Conservation (phyloP, 2,329 filamentous ascomycete genomes). For the Reticulascus tulasneorum region DNA sequence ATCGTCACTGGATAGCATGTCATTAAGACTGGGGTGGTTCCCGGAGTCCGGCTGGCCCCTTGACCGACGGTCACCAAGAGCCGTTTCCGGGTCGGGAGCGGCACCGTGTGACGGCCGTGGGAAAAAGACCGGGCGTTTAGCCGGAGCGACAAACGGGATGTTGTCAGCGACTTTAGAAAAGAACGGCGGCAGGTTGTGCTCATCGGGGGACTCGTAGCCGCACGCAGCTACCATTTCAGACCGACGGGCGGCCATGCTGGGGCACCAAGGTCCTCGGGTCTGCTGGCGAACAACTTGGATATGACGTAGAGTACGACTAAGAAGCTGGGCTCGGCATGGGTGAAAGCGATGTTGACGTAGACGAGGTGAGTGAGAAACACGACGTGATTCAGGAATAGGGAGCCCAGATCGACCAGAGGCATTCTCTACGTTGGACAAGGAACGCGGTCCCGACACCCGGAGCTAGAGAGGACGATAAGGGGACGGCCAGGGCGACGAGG, state of each 20-base stretch:
- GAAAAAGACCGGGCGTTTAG: conserved; percentile 9
- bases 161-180: conserved; percentile 17
- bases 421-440: conserved; percentile 26
- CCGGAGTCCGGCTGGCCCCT: conserved; percentile 13
- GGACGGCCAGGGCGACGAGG: too few species aligned
- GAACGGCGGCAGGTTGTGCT: conserved; percentile 25
- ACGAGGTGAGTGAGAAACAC: conserved; percentile 51
- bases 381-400: conserved; percentile 46
- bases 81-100: neutral
- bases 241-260: conserved; percentile 30
- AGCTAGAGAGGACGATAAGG: too few species aligned
- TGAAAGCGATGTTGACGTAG: conserved; percentile 48
- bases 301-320: conserved; percentile 44
- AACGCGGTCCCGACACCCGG: conserved; percentile 7
- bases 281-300: conserved; percentile 41
- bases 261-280: conserved; percentile 43
- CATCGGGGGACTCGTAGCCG: conserved; percentile 35
- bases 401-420: conserved; percentile 49
- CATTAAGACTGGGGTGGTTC: conserved; percentile 25
- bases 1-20: conserved; percentile 29
- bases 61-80: conserved; percentile 5
- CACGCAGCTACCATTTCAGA: conserved; percentile 24
- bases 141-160: conserved; percentile 1
- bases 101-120: conserved; percentile 9
- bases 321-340: conserved; percentile 42